Base-by-base conservation (phyloP, 129 eudicot species). In the Kitagawia praeruptora region DNA sequence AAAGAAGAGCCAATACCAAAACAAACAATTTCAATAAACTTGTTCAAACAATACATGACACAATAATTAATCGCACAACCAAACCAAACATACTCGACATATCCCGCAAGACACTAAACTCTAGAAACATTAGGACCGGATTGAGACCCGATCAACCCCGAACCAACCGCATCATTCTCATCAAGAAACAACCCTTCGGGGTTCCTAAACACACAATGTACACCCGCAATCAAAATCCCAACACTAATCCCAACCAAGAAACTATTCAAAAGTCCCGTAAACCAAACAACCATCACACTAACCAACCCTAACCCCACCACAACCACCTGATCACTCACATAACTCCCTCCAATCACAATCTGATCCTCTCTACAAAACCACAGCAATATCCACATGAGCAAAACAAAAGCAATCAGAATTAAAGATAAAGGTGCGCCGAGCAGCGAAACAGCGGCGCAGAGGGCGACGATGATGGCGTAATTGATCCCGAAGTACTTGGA, bases 341-440 rank as follows among this genome's bases (percentile, higher is more conserved):
- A 82, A 74, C 69, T 81, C 25, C 96, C 97, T 78, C 82, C 79
- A 3, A 89, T 80, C 34, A 85, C 77, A 88, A 92, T 70, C 78
- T 92, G 97, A 82, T 85, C 97, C 63, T 92, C 97, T 23, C 97
- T 89, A 76, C 85, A 89, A 70, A 88, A 88, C 86, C 80, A 77
- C 40, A 92, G 84, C 4, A 85, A 77, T 58, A 92, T 84, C 97
- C 97, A 92, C 37, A 88, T 28, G 28, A 80, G 70, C 54, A 76
- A 79, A 0, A 89, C 80, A 6, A 64, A 64, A 16, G 79, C 86
- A 48, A 79, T 61, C 45, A 74, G 12, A 4, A 89, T 15, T 11
- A 92, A 74, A 28, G 86, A 56, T 15, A 82, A 44, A 7, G 92
- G 95, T 4, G 85, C 39, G 2, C 86, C 92, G 77, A 92, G 80